These are phyloP conservation scores for Ramalina intermedia DNA, from an alignment of 495 filamentous ascomycete genomes.

Conservation along the genomic window DNA sequence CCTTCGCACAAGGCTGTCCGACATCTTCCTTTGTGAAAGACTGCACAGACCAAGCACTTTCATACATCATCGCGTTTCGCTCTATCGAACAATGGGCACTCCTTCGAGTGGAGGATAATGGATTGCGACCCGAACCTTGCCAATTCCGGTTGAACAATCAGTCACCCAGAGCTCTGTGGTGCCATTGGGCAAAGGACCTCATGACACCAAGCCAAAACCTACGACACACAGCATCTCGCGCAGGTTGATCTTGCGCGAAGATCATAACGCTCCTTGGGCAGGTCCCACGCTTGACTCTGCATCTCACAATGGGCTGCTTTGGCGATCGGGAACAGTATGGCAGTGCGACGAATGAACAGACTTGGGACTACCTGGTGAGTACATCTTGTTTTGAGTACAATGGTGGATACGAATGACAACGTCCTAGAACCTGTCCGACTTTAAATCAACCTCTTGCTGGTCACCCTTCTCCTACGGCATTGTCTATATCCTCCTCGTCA, in stretches of 20 bases:
- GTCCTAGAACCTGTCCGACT: slow-evolving; percentile 73
- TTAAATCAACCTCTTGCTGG: slow-evolving; percentile 65
- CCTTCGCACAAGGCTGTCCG: too few species aligned
- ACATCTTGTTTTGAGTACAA: not conserved
- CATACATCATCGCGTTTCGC: too few species aligned
- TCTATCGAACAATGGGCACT: too few species aligned
- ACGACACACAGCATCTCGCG: too few species aligned
- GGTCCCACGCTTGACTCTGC: slow-evolving; percentile 2
- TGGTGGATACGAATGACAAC: slow-evolving; percentile 5
- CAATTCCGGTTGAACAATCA: too few species aligned
- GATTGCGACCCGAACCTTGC: too few species aligned
- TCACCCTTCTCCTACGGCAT: slow-evolving; percentile 69
- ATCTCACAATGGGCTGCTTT: slow-evolving; percentile 52
- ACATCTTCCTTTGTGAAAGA: too few species aligned
- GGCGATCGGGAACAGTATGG: slow-evolving; percentile 53
- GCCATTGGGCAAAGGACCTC: too few species aligned
- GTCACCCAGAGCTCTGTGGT: not conserved
- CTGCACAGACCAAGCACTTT: too few species aligned
- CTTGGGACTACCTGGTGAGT: slow-evolving; percentile 89
- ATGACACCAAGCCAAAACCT: too few species aligned
- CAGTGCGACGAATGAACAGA: slow-evolving; percentile 61
- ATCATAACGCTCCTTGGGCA: slow-evolving; percentile 2
- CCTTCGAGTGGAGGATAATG: too few species aligned
- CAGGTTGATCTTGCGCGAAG: not conserved
- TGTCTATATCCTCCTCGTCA: slow-evolving; percentile 61